Conservation (phyloP, 2,329 filamentous ascomycete genomes). For the Talaromyces sp. region DNA sequence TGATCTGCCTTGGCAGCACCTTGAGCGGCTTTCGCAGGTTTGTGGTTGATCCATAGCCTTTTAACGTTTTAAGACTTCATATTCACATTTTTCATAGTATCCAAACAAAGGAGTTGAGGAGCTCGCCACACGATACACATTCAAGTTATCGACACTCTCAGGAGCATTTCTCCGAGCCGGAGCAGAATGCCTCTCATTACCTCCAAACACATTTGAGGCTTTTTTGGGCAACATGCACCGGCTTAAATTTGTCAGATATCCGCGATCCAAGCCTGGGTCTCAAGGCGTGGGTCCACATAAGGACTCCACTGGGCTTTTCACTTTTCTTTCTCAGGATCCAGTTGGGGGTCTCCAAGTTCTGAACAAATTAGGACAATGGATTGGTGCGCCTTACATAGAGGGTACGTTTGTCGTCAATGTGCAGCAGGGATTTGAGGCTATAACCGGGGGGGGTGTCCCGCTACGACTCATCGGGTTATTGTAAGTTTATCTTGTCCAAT, state of each 20-base stretch:
- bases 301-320: constrained; percentile 64
- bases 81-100: background rate
- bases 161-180: constrained; percentile 58
- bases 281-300: constrained; percentile 64
- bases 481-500: constrained; percentile 32
- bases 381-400: constrained; percentile 31
- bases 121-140: constrained; percentile 51
- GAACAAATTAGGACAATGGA: constrained; percentile 44
- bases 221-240: constrained; percentile 60
- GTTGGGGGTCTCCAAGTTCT: constrained; percentile 27
- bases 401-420: constrained; percentile 53
- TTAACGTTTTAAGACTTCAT: background rate
- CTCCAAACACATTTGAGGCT: constrained; percentile 49
- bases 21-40: constrained; percentile 52
- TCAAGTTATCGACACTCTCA: constrained; percentile 52
- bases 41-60: background rate
- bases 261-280: constrained; percentile 25
- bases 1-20: constrained; percentile 31
- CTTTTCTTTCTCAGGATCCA: constrained; percentile 57
- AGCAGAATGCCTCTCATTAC: constrained; percentile 55
- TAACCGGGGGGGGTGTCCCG: constrained; percentile 50
- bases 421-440: constrained; percentile 47
- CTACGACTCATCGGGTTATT: constrained; percentile 47
- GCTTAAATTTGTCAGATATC: constrained; percentile 59
- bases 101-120: constrained; percentile 29